Conservation (phyloP, 176 grass and related monocot species). For the Bonia amplexicaulis region DNA sequence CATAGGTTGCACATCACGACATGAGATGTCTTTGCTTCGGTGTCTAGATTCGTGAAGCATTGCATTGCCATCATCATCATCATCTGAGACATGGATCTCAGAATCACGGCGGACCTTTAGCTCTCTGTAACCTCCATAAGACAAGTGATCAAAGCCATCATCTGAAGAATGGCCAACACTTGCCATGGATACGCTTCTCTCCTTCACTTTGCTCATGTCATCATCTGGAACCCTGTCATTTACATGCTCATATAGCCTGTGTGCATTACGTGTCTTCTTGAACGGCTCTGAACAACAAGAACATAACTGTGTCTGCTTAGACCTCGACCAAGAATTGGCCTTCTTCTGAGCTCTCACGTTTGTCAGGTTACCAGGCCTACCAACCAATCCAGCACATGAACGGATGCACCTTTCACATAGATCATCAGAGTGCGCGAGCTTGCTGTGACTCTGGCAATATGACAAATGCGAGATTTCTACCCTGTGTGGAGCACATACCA, state of each 20-base stretch:
- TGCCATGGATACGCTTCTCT: constrained; percentile 30
- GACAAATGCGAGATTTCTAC: constrained; percentile 66
- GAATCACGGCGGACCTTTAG: constrained; percentile 51
- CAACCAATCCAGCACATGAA: constrained; percentile 33
- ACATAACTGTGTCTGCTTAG: constrained; percentile 18
- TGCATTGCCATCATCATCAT: constrained; percentile 17
- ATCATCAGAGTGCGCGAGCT: constrained; percentile 46
- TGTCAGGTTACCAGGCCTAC: constrained; percentile 17
- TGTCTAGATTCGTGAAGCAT: background rate
- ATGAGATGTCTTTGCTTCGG: constrained; percentile 11
- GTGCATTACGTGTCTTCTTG: constrained; percentile 24
- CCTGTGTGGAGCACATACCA: constrained; percentile 65
- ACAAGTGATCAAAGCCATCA: constrained; percentile 25
- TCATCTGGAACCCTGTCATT: constrained; percentile 15
- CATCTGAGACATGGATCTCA: constrained; percentile 38
- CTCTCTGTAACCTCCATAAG: constrained; percentile 45
- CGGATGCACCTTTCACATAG: constrained; percentile 56
- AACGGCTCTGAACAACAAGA: constrained; percentile 55
- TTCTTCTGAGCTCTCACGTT: constrained; percentile 28
- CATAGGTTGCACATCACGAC: constrained; percentile 25
- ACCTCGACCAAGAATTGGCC: background rate
- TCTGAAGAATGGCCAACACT: constrained; percentile 35
- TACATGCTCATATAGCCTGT: constrained; percentile 10
- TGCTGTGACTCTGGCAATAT: constrained; percentile 58
- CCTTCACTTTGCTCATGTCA: constrained; percentile 17